Evolutionary conservation across 1,284 basidiomycete genomes (phyloP).

Genomic region (Tilletia indica): DNA sequence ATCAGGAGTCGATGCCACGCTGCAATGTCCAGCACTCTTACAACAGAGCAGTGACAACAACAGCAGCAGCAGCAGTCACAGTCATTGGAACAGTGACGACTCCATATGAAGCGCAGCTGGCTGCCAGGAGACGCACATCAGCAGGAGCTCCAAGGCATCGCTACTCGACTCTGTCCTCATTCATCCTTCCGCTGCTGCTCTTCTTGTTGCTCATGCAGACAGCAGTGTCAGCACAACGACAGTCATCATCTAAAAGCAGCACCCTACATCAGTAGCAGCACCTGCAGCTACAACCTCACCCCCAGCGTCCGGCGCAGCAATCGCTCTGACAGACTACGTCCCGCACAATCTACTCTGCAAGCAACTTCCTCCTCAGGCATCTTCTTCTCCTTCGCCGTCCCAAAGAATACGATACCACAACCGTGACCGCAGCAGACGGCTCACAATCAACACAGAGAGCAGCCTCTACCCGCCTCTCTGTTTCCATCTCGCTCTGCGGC

Average conservation of each 20-base stretch:
- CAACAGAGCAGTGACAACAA: too few species aligned
- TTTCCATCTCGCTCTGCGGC: slow-evolving; percentile 44
- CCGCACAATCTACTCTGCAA: slow-evolving; percentile 31
- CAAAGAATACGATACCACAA: slow-evolving; percentile 21
- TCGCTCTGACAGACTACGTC: slow-evolving; percentile 38
- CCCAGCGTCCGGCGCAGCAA: neutral
- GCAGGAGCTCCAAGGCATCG: too few species aligned
- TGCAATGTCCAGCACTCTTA: too few species aligned
- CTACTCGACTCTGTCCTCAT: neutral
- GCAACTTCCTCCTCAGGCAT: slow-evolving; percentile 29
- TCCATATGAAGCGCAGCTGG: too few species aligned
- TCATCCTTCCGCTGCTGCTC: neutral
- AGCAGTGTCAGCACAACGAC: neutral
- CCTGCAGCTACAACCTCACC: neutral
- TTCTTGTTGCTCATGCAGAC: neutral
- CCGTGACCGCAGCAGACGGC: slow-evolving; percentile 9
- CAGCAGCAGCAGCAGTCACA: too few species aligned
- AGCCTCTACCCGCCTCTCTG: slow-evolving; percentile 26
- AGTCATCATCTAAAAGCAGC: neutral
- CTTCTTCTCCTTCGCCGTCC: slow-evolving; percentile 40
- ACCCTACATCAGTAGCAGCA: neutral
- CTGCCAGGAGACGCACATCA: too few species aligned
- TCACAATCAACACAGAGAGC: slow-evolving; percentile 16
- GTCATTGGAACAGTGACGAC: too few species aligned
- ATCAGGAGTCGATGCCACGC: too few species aligned